A percentile compares a stretch with the other conserved stretches of the same genome.
These are phyloP conservation scores for Pythium aristosporum DNA, from an alignment of 352 stramenopile genomes.

Conservation along the genomic window DNA sequence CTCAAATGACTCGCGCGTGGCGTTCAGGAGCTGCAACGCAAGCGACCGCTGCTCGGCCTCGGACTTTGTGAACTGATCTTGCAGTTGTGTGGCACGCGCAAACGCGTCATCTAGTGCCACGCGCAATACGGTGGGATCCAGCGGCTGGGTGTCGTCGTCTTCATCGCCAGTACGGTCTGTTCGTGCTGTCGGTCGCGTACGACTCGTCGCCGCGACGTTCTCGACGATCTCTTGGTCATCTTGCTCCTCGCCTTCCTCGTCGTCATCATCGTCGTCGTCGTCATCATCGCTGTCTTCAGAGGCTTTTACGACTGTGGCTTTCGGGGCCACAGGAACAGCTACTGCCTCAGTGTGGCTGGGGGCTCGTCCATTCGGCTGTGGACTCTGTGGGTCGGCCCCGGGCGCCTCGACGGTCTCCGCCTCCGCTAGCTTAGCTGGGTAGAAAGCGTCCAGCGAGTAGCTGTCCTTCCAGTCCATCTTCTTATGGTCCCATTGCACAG, in stretches of 20 bases:
- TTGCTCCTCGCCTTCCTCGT: neutral
- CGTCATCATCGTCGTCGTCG: conserved; percentile 5
- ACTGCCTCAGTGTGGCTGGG: neutral
- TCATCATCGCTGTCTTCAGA: neutral
- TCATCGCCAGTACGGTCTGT: conserved; percentile 20
- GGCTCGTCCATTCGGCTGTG: too few species aligned
- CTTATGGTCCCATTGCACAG: conserved; percentile 44
- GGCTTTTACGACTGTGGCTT: neutral
- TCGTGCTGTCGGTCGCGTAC: neutral
- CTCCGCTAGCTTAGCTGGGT: conserved; percentile 9
- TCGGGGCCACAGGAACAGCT: neutral
- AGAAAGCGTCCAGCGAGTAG: conserved; percentile 53
- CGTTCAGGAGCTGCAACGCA: conserved; percentile 61
- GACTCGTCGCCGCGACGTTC: neutral
- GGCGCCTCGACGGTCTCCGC: neutral
- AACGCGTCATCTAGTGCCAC: conserved; percentile 43
- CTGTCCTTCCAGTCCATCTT: conserved; percentile 62
- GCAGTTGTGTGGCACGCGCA: conserved; percentile 30
- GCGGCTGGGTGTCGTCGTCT: conserved; percentile 20
- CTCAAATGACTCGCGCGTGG: conserved; percentile 56
- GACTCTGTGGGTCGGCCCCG: too few species aligned
- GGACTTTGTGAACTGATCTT: conserved; percentile 36
- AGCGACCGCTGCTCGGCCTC: conserved; percentile 42
- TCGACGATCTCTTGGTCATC: neutral
- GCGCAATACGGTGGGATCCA: conserved; percentile 48